Evolutionary conservation across 1,139 yeast species (phyloP).

Genomic region (Saccharomyces pastorianus): DNA sequence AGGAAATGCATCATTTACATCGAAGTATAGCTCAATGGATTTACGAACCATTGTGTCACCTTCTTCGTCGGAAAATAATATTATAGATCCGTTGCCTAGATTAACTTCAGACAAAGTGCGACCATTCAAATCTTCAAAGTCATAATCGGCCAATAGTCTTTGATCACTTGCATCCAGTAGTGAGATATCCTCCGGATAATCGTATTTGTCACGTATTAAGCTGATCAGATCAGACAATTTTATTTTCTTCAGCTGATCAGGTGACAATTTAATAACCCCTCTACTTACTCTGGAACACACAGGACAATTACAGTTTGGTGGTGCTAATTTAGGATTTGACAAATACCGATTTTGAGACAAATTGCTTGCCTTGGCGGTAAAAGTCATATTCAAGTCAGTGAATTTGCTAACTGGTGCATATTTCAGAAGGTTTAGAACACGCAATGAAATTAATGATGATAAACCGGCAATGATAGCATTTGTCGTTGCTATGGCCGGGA

Average conservation of each 20-base stretch:
- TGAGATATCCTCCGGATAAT: conserved; percentile 59
- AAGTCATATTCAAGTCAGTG: conserved; percentile 41
- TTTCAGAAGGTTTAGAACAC: conserved; percentile 36
- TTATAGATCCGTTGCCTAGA: conserved; percentile 47
- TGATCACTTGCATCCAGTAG: conserved; percentile 53
- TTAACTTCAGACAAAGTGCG: conserved; percentile 48
- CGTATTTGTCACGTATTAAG: conserved; percentile 40
- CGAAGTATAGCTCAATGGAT: conserved; percentile 61
- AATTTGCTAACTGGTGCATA: conserved; percentile 18
- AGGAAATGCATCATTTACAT: conserved; percentile 21
- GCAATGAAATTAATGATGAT: conserved; percentile 64
- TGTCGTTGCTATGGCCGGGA: conserved; percentile 97
- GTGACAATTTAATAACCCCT: conserved; percentile 34
- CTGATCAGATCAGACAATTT: conserved; percentile 39
- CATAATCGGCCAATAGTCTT: conserved; percentile 70
- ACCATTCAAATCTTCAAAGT: conserved; percentile 71
- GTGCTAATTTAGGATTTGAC: conserved; percentile 50
- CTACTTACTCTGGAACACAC: conserved; percentile 58
- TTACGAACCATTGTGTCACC: conserved; percentile 42
- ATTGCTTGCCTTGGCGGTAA: conserved; percentile 61
- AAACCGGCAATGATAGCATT: conserved; percentile 93
- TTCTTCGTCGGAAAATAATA: conserved; percentile 66
- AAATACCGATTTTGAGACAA: conserved; percentile 43
- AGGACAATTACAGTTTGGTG: conserved; percentile 62
- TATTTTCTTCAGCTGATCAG: too few species aligned